These are phyloP conservation scores for Populus tomentosa DNA, from an alignment of 441 rosid species.

Conservation along the genomic window DNA sequence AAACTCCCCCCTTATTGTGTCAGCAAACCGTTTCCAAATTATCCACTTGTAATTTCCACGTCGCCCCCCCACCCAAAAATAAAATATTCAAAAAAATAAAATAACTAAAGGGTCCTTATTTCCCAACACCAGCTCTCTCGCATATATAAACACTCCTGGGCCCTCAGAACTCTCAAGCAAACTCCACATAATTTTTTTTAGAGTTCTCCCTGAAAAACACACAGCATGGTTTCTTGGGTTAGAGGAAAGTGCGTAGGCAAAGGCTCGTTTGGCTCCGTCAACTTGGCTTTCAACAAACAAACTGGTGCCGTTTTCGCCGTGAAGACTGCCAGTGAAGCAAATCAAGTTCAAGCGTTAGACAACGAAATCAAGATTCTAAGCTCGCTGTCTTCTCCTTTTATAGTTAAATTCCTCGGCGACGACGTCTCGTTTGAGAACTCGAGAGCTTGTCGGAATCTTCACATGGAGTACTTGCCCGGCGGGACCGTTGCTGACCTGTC, in stretches of 20 bases:
- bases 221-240: slow-evolving; percentile 30
- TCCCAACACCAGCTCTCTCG: neutral
- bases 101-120: neutral
- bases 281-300: slow-evolving; percentile 22
- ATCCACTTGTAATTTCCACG: slow-evolving; percentile 28
- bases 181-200: neutral
- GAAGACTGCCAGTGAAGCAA: slow-evolving; percentile 30
- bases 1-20: neutral
- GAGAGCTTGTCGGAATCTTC: slow-evolving; percentile 26
- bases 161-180: neutral
- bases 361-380: slow-evolving; percentile 42
- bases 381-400: slow-evolving; percentile 32
- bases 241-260: slow-evolving; percentile 44
- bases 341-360: slow-evolving; percentile 33
- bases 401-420: slow-evolving; percentile 40
- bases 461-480: slow-evolving; percentile 38
- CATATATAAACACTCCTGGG: neutral
- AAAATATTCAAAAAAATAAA: neutral
- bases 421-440: slow-evolving; percentile 29
- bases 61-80: neutral
- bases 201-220: neutral
- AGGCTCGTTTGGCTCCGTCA: slow-evolving; percentile 46
- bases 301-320: slow-evolving; percentile 42
- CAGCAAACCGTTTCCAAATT: slow-evolving; percentile 16
- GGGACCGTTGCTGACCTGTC: slow-evolving; percentile 44